phyloP scores from a whole-genome alignment of 2,329 filamentous ascomycete genomes.

The Dothistroma pini region DNA sequence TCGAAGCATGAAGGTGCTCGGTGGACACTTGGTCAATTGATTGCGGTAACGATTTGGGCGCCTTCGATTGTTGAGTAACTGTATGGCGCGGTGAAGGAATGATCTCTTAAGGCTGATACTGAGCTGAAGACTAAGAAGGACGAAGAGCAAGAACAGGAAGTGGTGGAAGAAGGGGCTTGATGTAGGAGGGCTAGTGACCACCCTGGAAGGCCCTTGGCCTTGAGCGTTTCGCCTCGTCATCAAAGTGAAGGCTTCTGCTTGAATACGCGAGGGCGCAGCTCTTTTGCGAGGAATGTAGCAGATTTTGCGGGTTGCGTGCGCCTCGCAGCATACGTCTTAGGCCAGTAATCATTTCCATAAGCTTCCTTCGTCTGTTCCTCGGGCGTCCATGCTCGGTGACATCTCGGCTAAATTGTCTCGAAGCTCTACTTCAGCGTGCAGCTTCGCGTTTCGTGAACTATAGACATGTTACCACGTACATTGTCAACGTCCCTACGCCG shows the following conservation, averaged over 20 bases:
- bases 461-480: neutral
- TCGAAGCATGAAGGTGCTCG: constrained; percentile 1
- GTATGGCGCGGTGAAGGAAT: constrained; percentile 11
- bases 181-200: neutral
- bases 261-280: too few species aligned
- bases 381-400: too few species aligned
- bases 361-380: too few species aligned
- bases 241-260: too few species aligned
- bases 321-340: too few species aligned
- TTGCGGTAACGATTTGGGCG: constrained; percentile 20
- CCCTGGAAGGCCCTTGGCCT: too few species aligned
- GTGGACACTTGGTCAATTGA: constrained; percentile 19
- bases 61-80: constrained; percentile 17
- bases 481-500: neutral
- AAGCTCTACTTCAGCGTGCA: neutral
- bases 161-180: neutral
- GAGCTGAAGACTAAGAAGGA: neutral
- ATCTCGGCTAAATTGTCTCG: neutral
- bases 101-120: neutral
- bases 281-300: too few species aligned
- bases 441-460: neutral
- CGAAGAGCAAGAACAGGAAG: neutral
- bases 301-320: too few species aligned
- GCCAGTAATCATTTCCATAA: too few species aligned
- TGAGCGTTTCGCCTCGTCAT: too few species aligned